Evolutionary conservation across 371 early-diverging fungal genomes (phyloP), one percentile per base, ranked within the genome.

Genomic region (Apophysomyces sp.): DNA sequence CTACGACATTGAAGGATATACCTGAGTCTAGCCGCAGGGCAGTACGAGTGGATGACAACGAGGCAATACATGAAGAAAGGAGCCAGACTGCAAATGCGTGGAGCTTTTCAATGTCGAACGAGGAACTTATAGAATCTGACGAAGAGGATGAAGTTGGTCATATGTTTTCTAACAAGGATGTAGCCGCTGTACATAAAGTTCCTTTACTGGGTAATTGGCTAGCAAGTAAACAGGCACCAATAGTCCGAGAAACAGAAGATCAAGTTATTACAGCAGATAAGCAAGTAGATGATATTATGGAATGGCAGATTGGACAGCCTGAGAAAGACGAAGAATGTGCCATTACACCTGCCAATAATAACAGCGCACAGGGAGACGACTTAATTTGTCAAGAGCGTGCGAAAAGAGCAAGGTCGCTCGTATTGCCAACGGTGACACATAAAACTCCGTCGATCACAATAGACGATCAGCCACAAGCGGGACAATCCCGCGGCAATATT

Each of bases 51-150:
- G 54, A 37, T 2, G 26, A 54, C 0, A 18, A 44, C 15, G 60
- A 13, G 9, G 32, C 21, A 30, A 4, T 18, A n/a, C 34, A 13
- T 13, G 54, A 9, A 29, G 32, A 32, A 24, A 0, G n/a, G 9
- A n/a, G 8, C 15, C 21, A 60, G n/a, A 29, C 57, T 28, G 29
- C 30, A 5, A 30, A 29, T 37, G 30, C 27, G 24, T 63, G 68
- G 68, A 39, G 52, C 16, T 68, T 57, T 52, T 55, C 54, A 3
- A 63, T 60, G 63, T 44, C 32, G 7, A 63, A 57, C 7, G 57
- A 60, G 16, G 61, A 52, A 6, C 28, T 16, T n/a, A 18, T 21
- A 13, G 53, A 4, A 37, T 40, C 32, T 15, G 57, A 52, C 15
- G 57, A 36, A 5, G 56, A 58, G 16, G 21, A 53, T 41, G 61